Percentiles rank a stretch among this genome's conserved stretches.
Conservation (phyloP, 129 eudicot species). For the Sambucus nigra region DNA sequence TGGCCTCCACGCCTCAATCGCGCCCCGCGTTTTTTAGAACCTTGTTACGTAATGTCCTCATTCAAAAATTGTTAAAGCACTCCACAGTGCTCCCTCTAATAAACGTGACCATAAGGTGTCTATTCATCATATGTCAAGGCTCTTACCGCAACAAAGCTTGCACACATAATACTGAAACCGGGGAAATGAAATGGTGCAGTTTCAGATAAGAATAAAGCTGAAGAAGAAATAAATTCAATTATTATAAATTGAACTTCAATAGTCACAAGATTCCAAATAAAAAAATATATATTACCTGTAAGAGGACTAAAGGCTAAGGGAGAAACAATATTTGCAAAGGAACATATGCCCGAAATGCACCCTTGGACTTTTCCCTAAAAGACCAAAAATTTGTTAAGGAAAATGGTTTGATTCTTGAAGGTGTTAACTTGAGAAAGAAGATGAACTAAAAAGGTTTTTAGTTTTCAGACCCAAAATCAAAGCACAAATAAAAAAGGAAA, state of each 20-base stretch:
- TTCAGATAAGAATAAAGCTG: slow-evolving; percentile 79
- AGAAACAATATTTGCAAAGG: slow-evolving; percentile 58
- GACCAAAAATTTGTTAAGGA: too few species aligned
- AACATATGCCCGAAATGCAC: slow-evolving; percentile 72
- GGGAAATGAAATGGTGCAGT: slow-evolving; percentile 79
- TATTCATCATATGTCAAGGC: slow-evolving; percentile 1
- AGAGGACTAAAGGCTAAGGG: slow-evolving; percentile 77
- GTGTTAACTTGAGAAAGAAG: too few species aligned
- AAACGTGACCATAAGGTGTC: too few species aligned
- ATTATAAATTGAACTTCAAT: too few species aligned
- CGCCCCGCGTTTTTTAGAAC: too few species aligned
- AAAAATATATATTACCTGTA: slow-evolving; percentile 41
- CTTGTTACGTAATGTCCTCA: too few species aligned
- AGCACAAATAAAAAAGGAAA: not conserved
- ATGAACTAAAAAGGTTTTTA: too few species aligned
- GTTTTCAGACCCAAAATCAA: too few species aligned
- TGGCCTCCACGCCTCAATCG: too few species aligned
- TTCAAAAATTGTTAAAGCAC: too few species aligned
- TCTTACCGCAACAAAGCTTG: slow-evolving; percentile 46
- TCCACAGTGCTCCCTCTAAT: too few species aligned
- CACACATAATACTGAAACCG: slow-evolving; percentile 69
- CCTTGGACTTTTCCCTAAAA: slow-evolving; percentile 79
- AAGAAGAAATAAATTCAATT: not conserved
- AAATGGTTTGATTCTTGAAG: too few species aligned
- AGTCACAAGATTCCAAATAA: not conserved